Conservation (phyloP, 2,329 filamentous ascomycete genomes). For the Sporothrix humicola region DNA sequence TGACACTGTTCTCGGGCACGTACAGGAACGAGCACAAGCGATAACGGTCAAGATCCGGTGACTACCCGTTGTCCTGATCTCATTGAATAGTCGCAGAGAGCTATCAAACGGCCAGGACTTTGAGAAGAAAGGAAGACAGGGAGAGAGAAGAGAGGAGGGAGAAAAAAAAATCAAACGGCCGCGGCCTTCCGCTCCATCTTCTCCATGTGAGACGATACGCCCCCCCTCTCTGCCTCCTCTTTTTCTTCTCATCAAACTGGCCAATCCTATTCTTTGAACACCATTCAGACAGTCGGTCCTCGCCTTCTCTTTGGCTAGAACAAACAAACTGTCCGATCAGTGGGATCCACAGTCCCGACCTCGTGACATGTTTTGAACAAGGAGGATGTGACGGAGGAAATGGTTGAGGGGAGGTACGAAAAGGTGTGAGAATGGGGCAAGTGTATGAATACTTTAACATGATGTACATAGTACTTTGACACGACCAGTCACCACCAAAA, state of each 20-base stretch:
- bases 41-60: not conserved
- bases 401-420: not conserved
- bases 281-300: not conserved
- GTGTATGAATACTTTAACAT: not conserved
- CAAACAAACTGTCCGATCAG: not conserved
- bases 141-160: too few species aligned
- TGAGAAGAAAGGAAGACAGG: too few species aligned
- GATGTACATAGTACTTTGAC: conserved; percentile 21
- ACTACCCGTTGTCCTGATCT: too few species aligned
- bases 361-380: conserved; percentile 14
- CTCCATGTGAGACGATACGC: not conserved
- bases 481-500: not conserved
- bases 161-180: not conserved
- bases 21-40: too few species aligned
- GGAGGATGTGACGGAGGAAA: not conserved
- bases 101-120: not conserved
- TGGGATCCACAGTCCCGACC: not conserved
- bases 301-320: not conserved
- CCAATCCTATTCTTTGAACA: not conserved
- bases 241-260: not conserved
- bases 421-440: not conserved
- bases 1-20: not conserved
- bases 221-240: not conserved
- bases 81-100: too few species aligned
- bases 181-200: not conserved